A percentile compares a stretch with the other conserved stretches of the same genome.
These are phyloP conservation scores for Calonectria pteridis DNA, from an alignment of 2,329 filamentous ascomycete species.

Conservation along the genomic window DNA sequence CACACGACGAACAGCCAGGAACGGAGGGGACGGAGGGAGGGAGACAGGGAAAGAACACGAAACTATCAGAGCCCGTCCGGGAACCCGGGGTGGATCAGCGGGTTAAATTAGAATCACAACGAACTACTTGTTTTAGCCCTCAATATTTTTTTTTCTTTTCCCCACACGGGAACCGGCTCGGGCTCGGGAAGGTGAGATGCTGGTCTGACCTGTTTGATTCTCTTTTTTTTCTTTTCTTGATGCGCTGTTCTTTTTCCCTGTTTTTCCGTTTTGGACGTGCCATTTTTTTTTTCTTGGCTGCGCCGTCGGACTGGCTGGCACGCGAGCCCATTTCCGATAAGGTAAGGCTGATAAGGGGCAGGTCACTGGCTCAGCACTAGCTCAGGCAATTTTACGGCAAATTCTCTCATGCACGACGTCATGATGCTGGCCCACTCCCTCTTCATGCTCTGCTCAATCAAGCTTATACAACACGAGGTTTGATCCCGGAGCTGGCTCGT, in stretches of 20 bases:
- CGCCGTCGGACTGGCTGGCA: not conserved
- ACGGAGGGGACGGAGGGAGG: not conserved
- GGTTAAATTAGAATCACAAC: not conserved
- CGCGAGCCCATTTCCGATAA: constrained; percentile 12
- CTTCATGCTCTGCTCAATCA: constrained; percentile 4
- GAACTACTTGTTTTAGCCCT: not conserved
- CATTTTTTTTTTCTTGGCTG: constrained; percentile 1
- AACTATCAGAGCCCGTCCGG: not conserved
- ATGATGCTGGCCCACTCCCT: constrained; percentile 1
- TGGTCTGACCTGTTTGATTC: not conserved
- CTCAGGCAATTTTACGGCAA: not conserved
- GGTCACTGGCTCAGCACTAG: not conserved
- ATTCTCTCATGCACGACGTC: constrained; percentile 6
- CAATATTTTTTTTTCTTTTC: not conserved
- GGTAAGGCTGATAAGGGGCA: constrained; percentile 16
- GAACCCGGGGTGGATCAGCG: constrained; percentile 3
- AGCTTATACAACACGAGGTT: not conserved
- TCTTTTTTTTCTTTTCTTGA: not conserved
- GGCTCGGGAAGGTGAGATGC: constrained; percentile 3
- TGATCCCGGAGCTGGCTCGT: not conserved
- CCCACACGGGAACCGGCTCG: constrained; percentile 5
- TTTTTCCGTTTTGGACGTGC: not conserved
- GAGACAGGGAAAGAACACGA: constrained; percentile 8
- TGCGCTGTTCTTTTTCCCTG: constrained; percentile 4
- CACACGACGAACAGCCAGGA: not conserved